Conservation (phyloP, 768 basidiomycete genomes). For the Multifurca ochricompacta region DNA sequence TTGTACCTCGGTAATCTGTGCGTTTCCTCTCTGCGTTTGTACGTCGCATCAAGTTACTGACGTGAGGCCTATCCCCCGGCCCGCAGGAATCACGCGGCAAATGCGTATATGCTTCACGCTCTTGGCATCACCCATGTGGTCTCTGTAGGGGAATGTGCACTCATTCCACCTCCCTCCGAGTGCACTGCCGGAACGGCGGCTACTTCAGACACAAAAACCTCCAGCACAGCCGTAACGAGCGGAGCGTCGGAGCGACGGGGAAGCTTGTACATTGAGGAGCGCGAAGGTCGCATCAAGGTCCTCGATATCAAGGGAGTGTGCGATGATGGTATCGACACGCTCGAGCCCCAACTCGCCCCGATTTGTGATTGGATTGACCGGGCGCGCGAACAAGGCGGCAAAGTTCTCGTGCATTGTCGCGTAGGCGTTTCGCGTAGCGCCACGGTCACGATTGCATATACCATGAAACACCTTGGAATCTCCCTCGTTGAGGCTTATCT, state of each 20-base stretch:
- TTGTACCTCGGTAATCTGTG: conserved; percentile 92
- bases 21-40: conserved; percentile 30
- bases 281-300: conserved; percentile 83
- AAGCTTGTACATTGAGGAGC: conserved; percentile 81
- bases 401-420: conserved; percentile 92
- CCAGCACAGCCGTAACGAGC: conserved; percentile 29
- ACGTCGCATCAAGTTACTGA: conserved; percentile 19
- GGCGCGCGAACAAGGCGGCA: conserved; percentile 75
- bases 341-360: conserved; percentile 80
- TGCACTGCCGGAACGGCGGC: neutral
- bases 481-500: conserved; percentile 92
- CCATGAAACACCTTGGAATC: conserved; percentile 85
- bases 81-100: conserved; percentile 80
- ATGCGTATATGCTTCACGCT: conserved; percentile 93
- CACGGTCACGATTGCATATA: conserved; percentile 95
- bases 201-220: neutral
- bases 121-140: conserved; percentile 97
- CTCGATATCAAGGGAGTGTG: conserved; percentile 88
- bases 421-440: conserved; percentile 97
- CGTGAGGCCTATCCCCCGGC: conserved; percentile 31
- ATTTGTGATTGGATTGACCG: conserved; percentile 93
- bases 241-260: conserved; percentile 50
- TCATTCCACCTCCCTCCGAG: conserved; percentile 59
- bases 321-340: conserved; percentile 94
- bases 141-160: conserved; percentile 91